A percentile compares a stretch with the other conserved stretches of the same genome.
Conservation (phyloP, 352 stramenopile species). For the Phytophthora uliginosa region DNA sequence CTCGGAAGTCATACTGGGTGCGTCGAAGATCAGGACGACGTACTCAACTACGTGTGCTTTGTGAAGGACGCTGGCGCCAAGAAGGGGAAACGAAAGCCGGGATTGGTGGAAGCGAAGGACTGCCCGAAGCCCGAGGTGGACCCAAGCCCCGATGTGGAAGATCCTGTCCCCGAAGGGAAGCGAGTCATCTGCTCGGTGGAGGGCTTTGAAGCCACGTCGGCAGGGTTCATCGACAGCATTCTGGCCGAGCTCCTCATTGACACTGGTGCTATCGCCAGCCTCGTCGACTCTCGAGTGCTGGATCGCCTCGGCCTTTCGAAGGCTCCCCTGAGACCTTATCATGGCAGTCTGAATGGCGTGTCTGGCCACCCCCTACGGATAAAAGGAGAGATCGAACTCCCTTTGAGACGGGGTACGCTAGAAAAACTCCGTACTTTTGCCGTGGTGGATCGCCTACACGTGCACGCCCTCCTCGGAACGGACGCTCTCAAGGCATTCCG, state of each 20-base stretch:
- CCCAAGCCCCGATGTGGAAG: not conserved
- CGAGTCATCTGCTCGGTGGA: too few species aligned
- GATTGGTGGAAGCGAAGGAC: not conserved
- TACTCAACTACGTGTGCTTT: not conserved
- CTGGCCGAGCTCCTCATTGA: too few species aligned
- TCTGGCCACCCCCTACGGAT: not conserved
- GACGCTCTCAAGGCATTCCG: not conserved
- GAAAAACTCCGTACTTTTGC: not conserved
- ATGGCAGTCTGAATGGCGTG: not conserved
- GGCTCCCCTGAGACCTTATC: too few species aligned
- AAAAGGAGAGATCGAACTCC: not conserved
- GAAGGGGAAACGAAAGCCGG: not conserved
- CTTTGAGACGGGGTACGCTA: not conserved
- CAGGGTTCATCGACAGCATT: too few species aligned
- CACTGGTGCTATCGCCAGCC: too few species aligned
- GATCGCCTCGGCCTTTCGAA: too few species aligned
- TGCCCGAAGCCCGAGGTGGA: not conserved
- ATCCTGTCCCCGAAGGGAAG: too few species aligned
- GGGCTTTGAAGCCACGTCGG: too few species aligned
- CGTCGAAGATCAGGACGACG: not conserved
- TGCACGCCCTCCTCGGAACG: not conserved
- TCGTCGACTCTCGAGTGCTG: too few species aligned
- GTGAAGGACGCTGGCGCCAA: not conserved
- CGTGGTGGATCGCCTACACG: not conserved
- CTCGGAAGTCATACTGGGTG: not conserved